A percentile compares a stretch with the other conserved stretches of the same genome.
Conservation (phyloP, 2,329 filamentous ascomycete genomes). For the Scopulariopsis brevicaulis region DNA sequence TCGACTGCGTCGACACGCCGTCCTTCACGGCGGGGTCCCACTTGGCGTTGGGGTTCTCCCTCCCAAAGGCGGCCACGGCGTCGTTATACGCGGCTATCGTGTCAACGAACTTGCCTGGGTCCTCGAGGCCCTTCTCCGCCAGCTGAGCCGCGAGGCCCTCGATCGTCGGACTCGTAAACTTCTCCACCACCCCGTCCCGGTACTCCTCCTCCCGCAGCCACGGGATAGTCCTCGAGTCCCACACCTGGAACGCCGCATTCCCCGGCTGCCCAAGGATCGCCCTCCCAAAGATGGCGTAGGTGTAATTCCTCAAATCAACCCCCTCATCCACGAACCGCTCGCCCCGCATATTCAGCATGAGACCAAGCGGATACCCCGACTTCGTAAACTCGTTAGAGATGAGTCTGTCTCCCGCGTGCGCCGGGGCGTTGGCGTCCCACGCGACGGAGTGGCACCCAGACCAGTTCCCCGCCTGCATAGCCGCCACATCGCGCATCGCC, state of each 20-base stretch:
- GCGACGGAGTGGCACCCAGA: conserved; percentile 53
- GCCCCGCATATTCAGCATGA: conserved; percentile 51
- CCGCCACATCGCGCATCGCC: conserved; percentile 36
- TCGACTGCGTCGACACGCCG: conserved; percentile 48
- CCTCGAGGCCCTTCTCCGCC: conserved; percentile 29
- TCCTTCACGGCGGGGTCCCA: conserved; percentile 53
- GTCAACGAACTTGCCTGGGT: conserved; percentile 31
- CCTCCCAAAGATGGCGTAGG: conserved; percentile 53
- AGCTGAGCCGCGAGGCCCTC: conserved; percentile 44
- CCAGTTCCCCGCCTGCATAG: conserved; percentile 45
- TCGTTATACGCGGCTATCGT: conserved; percentile 46
- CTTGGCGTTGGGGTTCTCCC: conserved; percentile 28
- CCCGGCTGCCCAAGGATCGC: conserved; percentile 49
- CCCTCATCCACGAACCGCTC: conserved; percentile 57
- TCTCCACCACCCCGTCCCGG: conserved; percentile 40
- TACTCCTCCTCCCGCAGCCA: conserved; percentile 54
- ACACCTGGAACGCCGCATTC: conserved; percentile 51
- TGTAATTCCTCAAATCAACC: conserved; percentile 53
- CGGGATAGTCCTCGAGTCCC: conserved; percentile 38
- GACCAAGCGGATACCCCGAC: conserved; percentile 53
- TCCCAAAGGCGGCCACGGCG: conserved; percentile 34
- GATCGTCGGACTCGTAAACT: conserved; percentile 35
- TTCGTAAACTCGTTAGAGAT: conserved; percentile 59
- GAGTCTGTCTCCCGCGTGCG: conserved; percentile 41
- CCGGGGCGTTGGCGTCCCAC: conserved; percentile 52